Evolutionary conservation across 2,329 filamentous ascomycete species (phyloP), one percentile per base, ranked within the genome.

Genomic region (Nigrospora oryzae): DNA sequence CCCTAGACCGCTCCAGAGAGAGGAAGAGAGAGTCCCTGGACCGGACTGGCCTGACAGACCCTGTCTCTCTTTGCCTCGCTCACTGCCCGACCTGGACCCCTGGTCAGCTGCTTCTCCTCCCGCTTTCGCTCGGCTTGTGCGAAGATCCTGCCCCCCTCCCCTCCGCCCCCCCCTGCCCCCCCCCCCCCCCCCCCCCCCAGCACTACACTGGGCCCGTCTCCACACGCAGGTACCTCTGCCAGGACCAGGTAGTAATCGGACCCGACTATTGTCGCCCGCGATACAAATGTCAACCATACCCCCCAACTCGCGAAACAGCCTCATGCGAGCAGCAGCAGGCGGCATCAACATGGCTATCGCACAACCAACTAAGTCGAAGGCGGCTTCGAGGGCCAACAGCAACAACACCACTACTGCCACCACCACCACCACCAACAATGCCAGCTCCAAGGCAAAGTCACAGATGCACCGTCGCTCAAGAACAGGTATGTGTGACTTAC

Each of bases 401-500:
- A 63, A 62, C 54, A 65, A 5, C 61, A 71, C 56, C 54, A 62
- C 19, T 23, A 4, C 23, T 7, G 5, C 23, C 23, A 28, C 23
- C 23, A 28, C 70, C 51, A 67, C 56, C 5, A 28, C n/a, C 61
- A 71, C 56, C 54, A 62, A 62, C 54, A 65, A 70, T 66, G 69
- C 69, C 56, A 70, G 72, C 58, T 64, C 79, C 52, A 88, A 86
- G 69, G 71, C 78, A 61, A 84, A 86, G 68, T 70, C 81, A 59
- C 91, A 95, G 73, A 89, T 93, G 83, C 91, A 96, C 68, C 83
- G 89, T 65, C 81, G 91, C 61, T 96, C 91, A 67, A 83, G 91
- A 69, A 94, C 89, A 81, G 90, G 90, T 95, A 77, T 79, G 44
- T 49, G 58, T 58, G 35, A 59, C 60, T 64, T 63, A 62, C 51